Base-by-base conservation (phyloP, 495 filamentous ascomycete species). In the Poronia punctata region DNA sequence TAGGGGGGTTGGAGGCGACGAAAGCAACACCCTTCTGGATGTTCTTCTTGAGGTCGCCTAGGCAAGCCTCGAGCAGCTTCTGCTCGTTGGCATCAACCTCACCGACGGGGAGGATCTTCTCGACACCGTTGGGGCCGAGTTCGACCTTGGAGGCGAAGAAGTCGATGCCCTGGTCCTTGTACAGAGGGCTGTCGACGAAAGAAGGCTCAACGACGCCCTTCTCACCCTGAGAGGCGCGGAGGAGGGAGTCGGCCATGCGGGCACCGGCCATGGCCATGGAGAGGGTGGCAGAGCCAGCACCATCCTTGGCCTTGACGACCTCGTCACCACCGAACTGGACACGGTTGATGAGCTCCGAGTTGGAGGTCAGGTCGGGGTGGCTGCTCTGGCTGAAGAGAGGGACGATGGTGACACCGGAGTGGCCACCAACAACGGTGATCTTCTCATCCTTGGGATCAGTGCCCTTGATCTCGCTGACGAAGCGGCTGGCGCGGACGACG, bases 301-400 rank as follows among this genome's bases (percentile, higher is more conserved):
- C 92, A 64, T 87, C 88, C 81, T 98, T 98, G 64, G 92, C 92
- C 77, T 95, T 81, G 65, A 98, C 92, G 48, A 98, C 92, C 79
- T 98, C 92, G 66, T 98, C 92, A 76, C 92, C 92, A 66, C 92
- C 92, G 68, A 97, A 98, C 72, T 98, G 92, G 54, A 98, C 93
- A 61, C 92, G 89, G 63, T 89, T 80, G 61, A 97, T 74, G 45
- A 95, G 87, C 32, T 76, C 77, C 57, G 75, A 66, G 56, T 84
- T 70, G 61, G 88, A 82, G 36, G 78, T 68, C 43, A 98, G 83
- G 55, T 80, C 74, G 64, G 85, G 71, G 75, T 95, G 87, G 62
- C 71, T 80, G 62, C 88, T 88, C 76, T 97, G 92, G 50, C 85
- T 92, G 62, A 98, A 83, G 43, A 98, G 86, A 41, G 92, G 92